Conservation (phyloP, 768 basidiomycete species). For the Suillus luteus region DNA sequence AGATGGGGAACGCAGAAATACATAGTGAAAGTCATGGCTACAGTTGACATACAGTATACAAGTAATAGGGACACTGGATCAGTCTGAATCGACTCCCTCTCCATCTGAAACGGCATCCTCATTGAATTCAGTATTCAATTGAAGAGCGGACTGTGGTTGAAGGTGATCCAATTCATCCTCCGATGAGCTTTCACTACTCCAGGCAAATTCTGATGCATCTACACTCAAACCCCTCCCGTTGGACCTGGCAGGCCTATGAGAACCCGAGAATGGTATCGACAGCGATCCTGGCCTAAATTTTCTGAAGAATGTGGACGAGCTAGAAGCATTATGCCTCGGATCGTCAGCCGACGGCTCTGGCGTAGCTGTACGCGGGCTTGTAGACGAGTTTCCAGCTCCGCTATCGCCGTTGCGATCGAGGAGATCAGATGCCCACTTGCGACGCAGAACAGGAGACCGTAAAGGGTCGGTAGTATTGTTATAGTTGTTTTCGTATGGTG, state of each 20-base stretch:
- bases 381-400: slow-evolving; percentile 12
- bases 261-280: slow-evolving; percentile 36
- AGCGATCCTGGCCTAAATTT: slow-evolving; percentile 48
- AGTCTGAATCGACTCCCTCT: slow-evolving; percentile 28
- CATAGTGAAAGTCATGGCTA: background rate
- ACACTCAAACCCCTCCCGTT: slow-evolving; percentile 30
- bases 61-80: slow-evolving; percentile 1
- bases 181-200: slow-evolving; percentile 66
- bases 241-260: slow-evolving; percentile 26
- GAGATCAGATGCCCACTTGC: slow-evolving; percentile 50
- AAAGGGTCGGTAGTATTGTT: slow-evolving; percentile 39
- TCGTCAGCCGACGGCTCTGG: slow-evolving; percentile 14
- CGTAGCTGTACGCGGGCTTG: slow-evolving; percentile 16
- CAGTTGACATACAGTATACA: slow-evolving; percentile 15
- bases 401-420: slow-evolving; percentile 31
- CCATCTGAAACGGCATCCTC: slow-evolving; percentile 22
- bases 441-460: slow-evolving; percentile 44
- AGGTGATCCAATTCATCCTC: slow-evolving; percentile 40
- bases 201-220: slow-evolving; percentile 39
- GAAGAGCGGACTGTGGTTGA: slow-evolving; percentile 16
- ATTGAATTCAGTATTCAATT: slow-evolving; percentile 15
- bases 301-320: slow-evolving; percentile 41
- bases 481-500: slow-evolving; percentile 32
- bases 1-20: background rate
- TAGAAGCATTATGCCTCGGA: slow-evolving; percentile 18